These are phyloP conservation scores for Solanum ossicruentum DNA, from an alignment of 257 asterid species.

Conservation along the genomic window DNA sequence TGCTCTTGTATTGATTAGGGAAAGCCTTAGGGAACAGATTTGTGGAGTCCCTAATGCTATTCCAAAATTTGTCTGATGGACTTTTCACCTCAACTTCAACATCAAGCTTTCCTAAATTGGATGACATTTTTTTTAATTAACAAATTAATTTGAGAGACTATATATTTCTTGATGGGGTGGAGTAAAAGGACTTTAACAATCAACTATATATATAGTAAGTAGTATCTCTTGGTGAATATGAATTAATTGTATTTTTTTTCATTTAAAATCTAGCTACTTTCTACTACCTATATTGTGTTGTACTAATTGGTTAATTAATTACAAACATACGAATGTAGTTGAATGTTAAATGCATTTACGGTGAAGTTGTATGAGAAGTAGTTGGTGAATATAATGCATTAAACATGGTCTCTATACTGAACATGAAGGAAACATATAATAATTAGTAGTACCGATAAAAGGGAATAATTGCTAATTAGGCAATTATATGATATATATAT, in stretches of 20 bases:
- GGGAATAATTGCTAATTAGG: not conserved
- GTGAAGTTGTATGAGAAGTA: not conserved
- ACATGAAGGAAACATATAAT: not conserved
- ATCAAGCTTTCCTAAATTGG: slow-evolving; percentile 28
- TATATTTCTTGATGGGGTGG: not conserved
- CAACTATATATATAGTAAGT: not conserved
- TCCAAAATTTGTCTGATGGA: slow-evolving; percentile 48
- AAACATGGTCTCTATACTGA: not conserved
- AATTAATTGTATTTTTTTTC: not conserved
- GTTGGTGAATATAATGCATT: not conserved
- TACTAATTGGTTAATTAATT: not conserved
- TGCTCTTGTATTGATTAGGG: slow-evolving; percentile 46
- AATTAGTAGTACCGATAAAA: too few relatives aligned
- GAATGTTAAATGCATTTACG: not conserved
- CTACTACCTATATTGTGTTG: slow-evolving; percentile 3
- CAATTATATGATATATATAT: too few relatives aligned
- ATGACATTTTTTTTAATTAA: slow-evolving; percentile 27
- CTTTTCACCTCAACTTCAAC: slow-evolving; percentile 54
- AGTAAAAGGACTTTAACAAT: not conserved
- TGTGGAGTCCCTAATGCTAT: slow-evolving; percentile 36
- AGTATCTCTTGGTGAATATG: not conserved
- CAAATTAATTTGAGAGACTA: not conserved
- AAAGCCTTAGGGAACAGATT: slow-evolving; percentile 63
- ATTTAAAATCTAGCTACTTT: not conserved
- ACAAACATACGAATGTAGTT: not conserved